Percentiles rank a stretch among this genome's conserved stretches.
Conservation (phyloP, 108 stramenopile genomes). For the Pseudonitzschia multistriata region DNA sequence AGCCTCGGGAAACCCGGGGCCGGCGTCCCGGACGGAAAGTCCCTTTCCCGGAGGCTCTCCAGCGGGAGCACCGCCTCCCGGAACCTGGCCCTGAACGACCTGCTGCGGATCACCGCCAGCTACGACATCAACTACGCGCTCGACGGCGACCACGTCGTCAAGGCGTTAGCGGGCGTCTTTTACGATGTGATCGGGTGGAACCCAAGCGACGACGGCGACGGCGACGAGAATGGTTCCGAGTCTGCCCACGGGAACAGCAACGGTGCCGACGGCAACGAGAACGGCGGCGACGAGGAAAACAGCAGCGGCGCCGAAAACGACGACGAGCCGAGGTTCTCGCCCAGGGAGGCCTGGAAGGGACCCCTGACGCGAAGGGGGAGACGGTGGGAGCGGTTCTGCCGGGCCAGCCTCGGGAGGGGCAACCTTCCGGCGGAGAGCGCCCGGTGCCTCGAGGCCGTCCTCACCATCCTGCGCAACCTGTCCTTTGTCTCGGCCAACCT, state of each 20-base stretch:
- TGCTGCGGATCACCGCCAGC: conserved; percentile 52
- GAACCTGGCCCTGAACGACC: conserved; percentile 55
- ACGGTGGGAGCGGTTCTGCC: conserved; percentile 29
- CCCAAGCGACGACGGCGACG: neutral
- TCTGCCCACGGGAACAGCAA: neutral
- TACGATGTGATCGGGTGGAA: conserved; percentile 63
- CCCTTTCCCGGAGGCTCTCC: neutral
- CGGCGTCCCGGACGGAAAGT: conserved; percentile 8
- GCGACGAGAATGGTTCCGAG: conserved; percentile 1
- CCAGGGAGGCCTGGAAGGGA: conserved; percentile 37
- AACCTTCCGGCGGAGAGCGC: conserved; percentile 21
- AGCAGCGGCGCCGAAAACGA: conserved; percentile 3
- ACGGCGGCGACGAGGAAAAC: conserved; percentile 5
- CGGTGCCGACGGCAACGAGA: neutral
- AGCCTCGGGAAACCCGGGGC: conserved; percentile 5
- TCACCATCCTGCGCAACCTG: conserved; percentile 66
- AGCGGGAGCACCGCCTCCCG: neutral
- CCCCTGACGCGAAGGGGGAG: conserved; percentile 24
- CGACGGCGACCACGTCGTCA: conserved; percentile 53
- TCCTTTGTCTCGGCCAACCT: conserved; percentile 72
- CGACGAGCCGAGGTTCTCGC: conserved; percentile 27
- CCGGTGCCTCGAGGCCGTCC: conserved; percentile 43
- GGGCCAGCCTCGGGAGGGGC: conserved; percentile 2
- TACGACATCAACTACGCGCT: conserved; percentile 62
- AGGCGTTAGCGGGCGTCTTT: conserved; percentile 49